Percentiles rank a stretch among this genome's conserved stretches.
phyloP scores from a whole-genome alignment of 1,139 yeast genomes.

The Candida sojae region DNA sequence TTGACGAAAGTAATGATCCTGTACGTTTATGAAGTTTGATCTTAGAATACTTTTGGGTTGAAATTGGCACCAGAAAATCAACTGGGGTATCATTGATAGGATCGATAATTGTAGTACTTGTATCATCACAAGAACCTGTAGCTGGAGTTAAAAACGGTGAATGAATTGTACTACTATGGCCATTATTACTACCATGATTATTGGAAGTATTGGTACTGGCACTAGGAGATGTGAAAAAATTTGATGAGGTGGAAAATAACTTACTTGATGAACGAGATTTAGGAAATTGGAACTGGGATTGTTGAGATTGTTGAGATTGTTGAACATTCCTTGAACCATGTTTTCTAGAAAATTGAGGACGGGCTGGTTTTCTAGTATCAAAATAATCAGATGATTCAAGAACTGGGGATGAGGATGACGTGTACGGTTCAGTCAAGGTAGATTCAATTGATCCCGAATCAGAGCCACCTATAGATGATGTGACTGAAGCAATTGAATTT shows the following conservation, averaged over 20 bases:
- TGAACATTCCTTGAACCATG: constrained; percentile 2
- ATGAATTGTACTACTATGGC: neutral
- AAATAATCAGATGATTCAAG: constrained; percentile 18
- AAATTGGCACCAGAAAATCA: constrained; percentile 35
- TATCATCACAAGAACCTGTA: constrained; percentile 3
- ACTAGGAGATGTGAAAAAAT: neutral
- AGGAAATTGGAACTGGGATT: constrained; percentile 3
- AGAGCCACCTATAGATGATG: constrained; percentile 21
- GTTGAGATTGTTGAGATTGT: neutral
- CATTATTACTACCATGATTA: neutral
- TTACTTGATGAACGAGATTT: constrained; percentile 1
- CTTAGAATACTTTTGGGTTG: neutral
- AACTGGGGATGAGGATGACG: constrained; percentile 26
- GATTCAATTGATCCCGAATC: constrained; percentile 30
- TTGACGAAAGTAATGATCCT: constrained; percentile 23
- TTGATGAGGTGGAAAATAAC: constrained; percentile 1
- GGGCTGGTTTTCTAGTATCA: constrained; percentile 15
- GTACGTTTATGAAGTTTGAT: constrained; percentile 12
- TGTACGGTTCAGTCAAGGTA: constrained; percentile 20
- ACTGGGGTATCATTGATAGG: constrained; percentile 47
- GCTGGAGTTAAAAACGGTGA: constrained; percentile 9
- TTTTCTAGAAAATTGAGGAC: constrained; percentile 1
- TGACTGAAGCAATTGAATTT: constrained; percentile 11
- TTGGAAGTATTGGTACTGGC: neutral
- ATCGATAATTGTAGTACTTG: constrained; percentile 28